These are phyloP conservation scores for Ganoderma leucocontextum DNA, from an alignment of 1,284 basidiomycete species.

Conservation along the genomic window DNA sequence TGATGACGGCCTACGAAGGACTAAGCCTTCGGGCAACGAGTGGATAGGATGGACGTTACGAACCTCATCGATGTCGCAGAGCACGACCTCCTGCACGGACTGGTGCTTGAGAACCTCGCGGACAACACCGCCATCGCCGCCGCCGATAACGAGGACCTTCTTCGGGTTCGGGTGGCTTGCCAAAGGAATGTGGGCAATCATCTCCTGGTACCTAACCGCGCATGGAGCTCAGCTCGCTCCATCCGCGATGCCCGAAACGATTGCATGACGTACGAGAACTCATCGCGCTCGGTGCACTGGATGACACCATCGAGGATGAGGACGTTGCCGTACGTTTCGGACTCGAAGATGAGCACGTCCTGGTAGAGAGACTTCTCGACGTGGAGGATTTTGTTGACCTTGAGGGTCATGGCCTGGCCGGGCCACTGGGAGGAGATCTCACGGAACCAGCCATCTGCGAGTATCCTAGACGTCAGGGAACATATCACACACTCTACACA, in stretches of 20 bases:
- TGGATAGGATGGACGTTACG: constrained; percentile 21
- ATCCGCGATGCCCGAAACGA: constrained; percentile 3
- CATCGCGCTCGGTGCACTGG: constrained; percentile 97
- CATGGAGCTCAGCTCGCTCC: constrained; percentile 7
- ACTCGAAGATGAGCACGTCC: constrained; percentile 96
- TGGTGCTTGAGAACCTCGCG: constrained; percentile 97
- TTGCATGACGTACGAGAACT: constrained; percentile 86
- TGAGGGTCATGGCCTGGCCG: constrained; percentile 94
- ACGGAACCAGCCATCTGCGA: constrained; percentile 94
- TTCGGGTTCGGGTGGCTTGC: constrained; percentile 97
- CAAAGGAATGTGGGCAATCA: constrained; percentile 97
- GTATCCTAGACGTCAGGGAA: background rate
- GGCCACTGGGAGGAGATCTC: constrained; percentile 99
- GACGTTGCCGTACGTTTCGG: constrained; percentile 95
- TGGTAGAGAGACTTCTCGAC: constrained; percentile 93
- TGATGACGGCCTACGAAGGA: constrained; percentile 83
- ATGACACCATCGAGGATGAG: constrained; percentile 96
- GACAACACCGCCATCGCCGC: constrained; percentile 96
- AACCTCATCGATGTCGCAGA: constrained; percentile 98
- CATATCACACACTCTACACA: background rate
- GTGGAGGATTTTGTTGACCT: constrained; percentile 96
- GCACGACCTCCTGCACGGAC: constrained; percentile 90
- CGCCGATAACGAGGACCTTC: constrained; percentile 96
- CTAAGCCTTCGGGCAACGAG: constrained; percentile 7
- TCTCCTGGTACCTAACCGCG: constrained; percentile 91